Percentiles rank a stretch among this genome's conserved stretches.
phyloP scores from a whole-genome alignment of 2,329 filamentous ascomycete genomes.

The Pseudogymnoascus sp. region DNA sequence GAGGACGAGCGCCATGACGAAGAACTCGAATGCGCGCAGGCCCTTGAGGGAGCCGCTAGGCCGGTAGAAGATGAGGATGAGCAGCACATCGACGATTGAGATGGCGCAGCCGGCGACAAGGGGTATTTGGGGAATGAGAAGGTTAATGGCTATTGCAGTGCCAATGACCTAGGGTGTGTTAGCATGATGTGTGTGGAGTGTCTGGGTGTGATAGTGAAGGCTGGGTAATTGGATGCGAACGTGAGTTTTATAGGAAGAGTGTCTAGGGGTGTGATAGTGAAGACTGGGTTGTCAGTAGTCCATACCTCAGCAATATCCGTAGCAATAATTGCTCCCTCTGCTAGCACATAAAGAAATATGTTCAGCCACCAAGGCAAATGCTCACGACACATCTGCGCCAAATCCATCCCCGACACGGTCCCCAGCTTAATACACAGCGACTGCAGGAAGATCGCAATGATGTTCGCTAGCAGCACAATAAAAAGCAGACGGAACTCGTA shows the following conservation, averaged over 20 bases:
- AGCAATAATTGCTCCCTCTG: slow-evolving; percentile 45
- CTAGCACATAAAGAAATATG: slow-evolving; percentile 43
- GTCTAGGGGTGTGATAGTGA: not conserved
- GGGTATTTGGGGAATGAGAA: slow-evolving; percentile 55
- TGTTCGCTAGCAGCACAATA: slow-evolving; percentile 48
- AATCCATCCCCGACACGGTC: slow-evolving; percentile 42
- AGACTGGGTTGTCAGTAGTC: not conserved
- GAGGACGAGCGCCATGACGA: slow-evolving; percentile 56
- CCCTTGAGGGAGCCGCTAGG: slow-evolving; percentile 52
- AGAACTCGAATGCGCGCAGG: slow-evolving; percentile 55
- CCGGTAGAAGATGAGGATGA: slow-evolving; percentile 60
- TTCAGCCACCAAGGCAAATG: slow-evolving; percentile 45
- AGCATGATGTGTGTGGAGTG: not conserved
- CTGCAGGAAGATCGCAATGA: slow-evolving; percentile 52
- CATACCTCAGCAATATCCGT: slow-evolving; percentile 44
- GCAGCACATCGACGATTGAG: slow-evolving; percentile 60
- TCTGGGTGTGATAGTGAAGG: not conserved
- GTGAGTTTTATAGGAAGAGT: slow-evolving; percentile 10
- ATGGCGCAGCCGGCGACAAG: slow-evolving; percentile 62
- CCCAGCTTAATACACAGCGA: slow-evolving; percentile 45
- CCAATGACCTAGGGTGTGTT: slow-evolving; percentile 49
- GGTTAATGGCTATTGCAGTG: slow-evolving; percentile 61
- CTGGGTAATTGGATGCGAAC: not conserved
- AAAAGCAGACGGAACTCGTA: slow-evolving; percentile 48
- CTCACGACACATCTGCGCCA: slow-evolving; percentile 44